Percentiles rank a stretch among this genome's conserved stretches.
These are phyloP conservation scores for Schizophyllum commune DNA, from an alignment of 1,284 basidiomycete species.

Conservation along the genomic window DNA sequence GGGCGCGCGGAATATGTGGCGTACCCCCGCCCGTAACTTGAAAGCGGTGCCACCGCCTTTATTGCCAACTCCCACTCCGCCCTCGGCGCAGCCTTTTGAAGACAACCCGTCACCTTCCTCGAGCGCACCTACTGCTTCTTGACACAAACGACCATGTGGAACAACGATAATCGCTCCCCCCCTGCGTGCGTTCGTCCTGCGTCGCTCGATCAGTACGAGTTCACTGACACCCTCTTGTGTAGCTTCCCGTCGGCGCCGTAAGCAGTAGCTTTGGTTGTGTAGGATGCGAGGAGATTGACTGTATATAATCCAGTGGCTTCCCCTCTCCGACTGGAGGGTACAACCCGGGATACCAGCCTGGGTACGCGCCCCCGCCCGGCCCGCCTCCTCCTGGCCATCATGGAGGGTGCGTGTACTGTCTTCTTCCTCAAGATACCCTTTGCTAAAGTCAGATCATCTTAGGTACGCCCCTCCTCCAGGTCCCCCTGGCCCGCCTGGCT, in stretches of 20 bases:
- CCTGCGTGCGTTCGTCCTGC: constrained; percentile 13
- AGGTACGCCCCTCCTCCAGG: neutral
- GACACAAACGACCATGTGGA: constrained; percentile 15
- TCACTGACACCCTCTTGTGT: neutral
- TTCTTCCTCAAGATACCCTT: neutral
- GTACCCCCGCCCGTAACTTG: neutral
- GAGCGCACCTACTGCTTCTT: no score
- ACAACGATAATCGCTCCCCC: constrained; percentile 14
- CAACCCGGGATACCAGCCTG: constrained; percentile 25
- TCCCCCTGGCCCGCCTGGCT: neutral
- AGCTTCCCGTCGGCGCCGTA: constrained; percentile 13
- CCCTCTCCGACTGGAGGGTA: constrained; percentile 19
- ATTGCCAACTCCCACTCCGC: no score
- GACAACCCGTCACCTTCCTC: no score
- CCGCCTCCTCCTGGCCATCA: constrained; percentile 9
- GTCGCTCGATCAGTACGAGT: neutral
- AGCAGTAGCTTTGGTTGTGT: neutral
- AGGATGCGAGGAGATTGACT: neutral
- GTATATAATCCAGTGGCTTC: constrained; percentile 7
- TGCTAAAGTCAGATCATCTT: no score
- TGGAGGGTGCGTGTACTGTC: constrained; percentile 10
- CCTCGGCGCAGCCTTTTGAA: no score
- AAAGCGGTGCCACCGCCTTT: neutral
- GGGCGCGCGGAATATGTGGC: neutral
- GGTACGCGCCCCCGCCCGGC: constrained; percentile 20